Percentiles rank a stretch among this genome's conserved stretches.
Evolutionary conservation across 164 flowering plant genomes (phyloP).

Genomic region (Piper betle): DNA sequence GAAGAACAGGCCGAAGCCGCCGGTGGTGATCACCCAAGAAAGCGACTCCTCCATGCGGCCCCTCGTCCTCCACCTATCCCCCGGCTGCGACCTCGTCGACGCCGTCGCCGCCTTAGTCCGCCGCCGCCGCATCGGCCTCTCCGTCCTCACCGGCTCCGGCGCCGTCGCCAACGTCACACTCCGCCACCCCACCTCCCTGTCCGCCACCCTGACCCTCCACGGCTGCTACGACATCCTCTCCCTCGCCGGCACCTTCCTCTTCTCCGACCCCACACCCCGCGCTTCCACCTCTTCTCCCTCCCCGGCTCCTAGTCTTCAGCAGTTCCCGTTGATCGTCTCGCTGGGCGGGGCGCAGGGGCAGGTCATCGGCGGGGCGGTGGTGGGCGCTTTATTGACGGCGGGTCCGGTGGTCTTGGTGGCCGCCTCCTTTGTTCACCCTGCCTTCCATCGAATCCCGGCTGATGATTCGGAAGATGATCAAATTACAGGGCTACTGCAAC

Average conservation of each 20-base stretch:
- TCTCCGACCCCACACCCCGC: not conserved
- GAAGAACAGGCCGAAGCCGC: conserved; percentile 44
- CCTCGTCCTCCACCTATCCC: conserved; percentile 23
- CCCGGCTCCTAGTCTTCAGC: conserved; percentile 1
- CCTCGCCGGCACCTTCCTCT: conserved; percentile 27
- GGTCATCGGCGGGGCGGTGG: conserved; percentile 33
- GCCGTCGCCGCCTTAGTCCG: conserved; percentile 17
- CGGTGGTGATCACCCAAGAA: conserved; percentile 35
- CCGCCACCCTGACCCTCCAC: conserved; percentile 30
- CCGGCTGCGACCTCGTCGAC: conserved; percentile 36
- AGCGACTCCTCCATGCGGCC: conserved; percentile 33
- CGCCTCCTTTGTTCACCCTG: conserved; percentile 18
- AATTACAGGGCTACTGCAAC: not conserved
- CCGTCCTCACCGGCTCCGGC: conserved; percentile 33
- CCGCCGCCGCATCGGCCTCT: conserved; percentile 22
- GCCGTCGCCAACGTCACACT: conserved; percentile 40
- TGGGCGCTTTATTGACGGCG: conserved; percentile 23
- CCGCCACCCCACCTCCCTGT: conserved; percentile 30
- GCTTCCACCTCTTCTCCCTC: conserved; percentile 1
- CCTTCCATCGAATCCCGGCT: conserved; percentile 13
- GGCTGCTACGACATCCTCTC: conserved; percentile 43
- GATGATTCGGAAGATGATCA: conserved; percentile 8
- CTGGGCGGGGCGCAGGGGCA: conserved; percentile 35
- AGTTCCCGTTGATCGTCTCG: conserved; percentile 14
- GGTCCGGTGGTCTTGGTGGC: conserved; percentile 21